Conservation (phyloP, 2,329 filamentous ascomycete genomes). For the Talaromyces sp. region DNA sequence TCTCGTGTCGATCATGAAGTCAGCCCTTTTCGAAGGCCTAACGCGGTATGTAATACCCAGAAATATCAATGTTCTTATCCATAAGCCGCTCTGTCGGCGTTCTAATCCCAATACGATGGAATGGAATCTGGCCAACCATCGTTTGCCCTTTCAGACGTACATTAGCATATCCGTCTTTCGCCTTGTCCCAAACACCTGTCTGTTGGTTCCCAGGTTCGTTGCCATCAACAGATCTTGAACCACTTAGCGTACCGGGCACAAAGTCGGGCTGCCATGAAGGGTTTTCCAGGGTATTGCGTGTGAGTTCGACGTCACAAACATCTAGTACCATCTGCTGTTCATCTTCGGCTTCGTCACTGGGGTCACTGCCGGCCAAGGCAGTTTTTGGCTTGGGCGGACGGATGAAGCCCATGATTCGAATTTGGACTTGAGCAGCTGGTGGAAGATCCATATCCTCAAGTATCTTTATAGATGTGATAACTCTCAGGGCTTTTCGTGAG, state of each 20-base stretch:
- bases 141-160: slow-evolving; percentile 51
- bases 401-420: slow-evolving; percentile 59
- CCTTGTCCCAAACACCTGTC: slow-evolving; percentile 40
- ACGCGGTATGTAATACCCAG: slow-evolving; percentile 37
- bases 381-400: slow-evolving; percentile 19
- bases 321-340: slow-evolving; percentile 39
- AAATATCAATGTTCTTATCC: slow-evolving; percentile 42
- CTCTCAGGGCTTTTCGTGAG: slow-evolving; percentile 43
- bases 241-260: slow-evolving; percentile 17
- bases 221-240: slow-evolving; percentile 26
- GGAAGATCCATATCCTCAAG: slow-evolving; percentile 26
- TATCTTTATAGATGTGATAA: slow-evolving; percentile 40
- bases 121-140: slow-evolving; percentile 56
- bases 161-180: slow-evolving; percentile 47
- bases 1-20: not conserved
- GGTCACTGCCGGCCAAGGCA: not conserved
- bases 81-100: slow-evolving; percentile 42
- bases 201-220: not conserved
- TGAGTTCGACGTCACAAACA: slow-evolving; percentile 37
- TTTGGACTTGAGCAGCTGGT: slow-evolving; percentile 31
- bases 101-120: slow-evolving; percentile 59
- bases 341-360: slow-evolving; percentile 25
- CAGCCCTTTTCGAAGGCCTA: not conserved
- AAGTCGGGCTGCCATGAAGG: slow-evolving; percentile 38
- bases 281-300: slow-evolving; percentile 36